These are phyloP conservation scores for Colletotrichum sansevieriae DNA, from an alignment of 2,329 filamentous ascomycete genomes.

Conservation along the genomic window DNA sequence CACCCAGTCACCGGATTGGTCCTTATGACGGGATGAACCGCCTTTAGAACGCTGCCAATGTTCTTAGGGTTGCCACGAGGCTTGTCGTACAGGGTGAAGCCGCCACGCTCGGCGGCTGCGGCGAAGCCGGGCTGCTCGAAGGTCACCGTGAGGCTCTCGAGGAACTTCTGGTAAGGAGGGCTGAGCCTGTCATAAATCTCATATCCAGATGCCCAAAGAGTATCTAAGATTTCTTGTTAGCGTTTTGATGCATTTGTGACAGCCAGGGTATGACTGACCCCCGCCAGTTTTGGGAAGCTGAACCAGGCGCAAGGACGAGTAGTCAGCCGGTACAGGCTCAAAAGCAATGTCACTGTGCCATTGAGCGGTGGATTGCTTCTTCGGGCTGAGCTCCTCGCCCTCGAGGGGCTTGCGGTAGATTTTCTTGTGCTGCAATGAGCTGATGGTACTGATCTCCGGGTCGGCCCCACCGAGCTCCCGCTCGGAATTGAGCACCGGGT, in stretches of 20 bases:
- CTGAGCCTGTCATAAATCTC: conserved; percentile 70
- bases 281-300: conserved; percentile 69
- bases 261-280: conserved; percentile 24
- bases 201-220: conserved; percentile 73
- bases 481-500: conserved; percentile 68
- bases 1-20: conserved; percentile 75
- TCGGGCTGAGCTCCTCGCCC: conserved; percentile 47
- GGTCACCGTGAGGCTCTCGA: conserved; percentile 64
- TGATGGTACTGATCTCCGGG: conserved; percentile 71
- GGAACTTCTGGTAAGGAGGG: conserved; percentile 62
- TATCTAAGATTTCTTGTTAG: conserved; percentile 53
- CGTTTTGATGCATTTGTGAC: background rate
- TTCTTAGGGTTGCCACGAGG: conserved; percentile 57
- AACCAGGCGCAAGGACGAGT: conserved; percentile 70
- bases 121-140: conserved; percentile 56
- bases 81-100: conserved; percentile 50
- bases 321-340: conserved; percentile 71
- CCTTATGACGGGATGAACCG: conserved; percentile 68
- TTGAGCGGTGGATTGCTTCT: conserved; percentile 48
- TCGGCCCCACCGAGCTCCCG: conserved; percentile 66
- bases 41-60: conserved; percentile 59
- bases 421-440: conserved; percentile 61
- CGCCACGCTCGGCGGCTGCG: conserved; percentile 50
- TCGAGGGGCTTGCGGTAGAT: conserved; percentile 47
- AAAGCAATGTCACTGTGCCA: conserved; percentile 71